Percentiles rank a stretch among this genome's conserved stretches.
These are phyloP conservation scores for Harringtonia aguacate DNA, from an alignment of 2,329 filamentous ascomycete species.

Conservation along the genomic window DNA sequence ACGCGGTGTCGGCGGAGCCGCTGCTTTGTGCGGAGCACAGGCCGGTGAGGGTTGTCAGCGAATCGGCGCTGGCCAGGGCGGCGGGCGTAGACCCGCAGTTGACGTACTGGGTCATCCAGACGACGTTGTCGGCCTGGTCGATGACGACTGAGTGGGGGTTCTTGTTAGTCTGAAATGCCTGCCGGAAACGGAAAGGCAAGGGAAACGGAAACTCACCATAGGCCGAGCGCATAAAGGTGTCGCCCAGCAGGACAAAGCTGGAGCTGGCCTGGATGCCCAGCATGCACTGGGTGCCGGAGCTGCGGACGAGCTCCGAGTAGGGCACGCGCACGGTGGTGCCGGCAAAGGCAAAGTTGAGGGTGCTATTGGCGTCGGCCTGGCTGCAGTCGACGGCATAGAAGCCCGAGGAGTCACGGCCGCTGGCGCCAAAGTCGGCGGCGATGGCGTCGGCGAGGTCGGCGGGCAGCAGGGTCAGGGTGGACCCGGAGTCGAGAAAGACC, in stretches of 20 bases:
- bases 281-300: constrained; percentile 28
- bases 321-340: constrained; percentile 37
- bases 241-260: constrained; percentile 43
- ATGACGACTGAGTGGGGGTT: constrained; percentile 33
- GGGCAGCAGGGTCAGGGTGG: constrained; percentile 58
- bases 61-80: constrained; percentile 15
- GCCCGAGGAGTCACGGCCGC: constrained; percentile 24
- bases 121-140: constrained; percentile 35
- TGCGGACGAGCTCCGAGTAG: constrained; percentile 36
- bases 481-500: constrained; percentile 62
- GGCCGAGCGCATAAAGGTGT: constrained; percentile 45
- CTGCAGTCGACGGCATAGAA: constrained; percentile 37
- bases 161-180: too few species aligned
- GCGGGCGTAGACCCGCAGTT: constrained; percentile 38
- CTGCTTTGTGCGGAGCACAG: constrained; percentile 2
- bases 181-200: background rate
- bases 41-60: constrained; percentile 9
- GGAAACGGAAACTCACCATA: constrained; percentile 25
- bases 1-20: background rate
- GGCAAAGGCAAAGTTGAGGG: constrained; percentile 37
- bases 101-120: constrained; percentile 38
- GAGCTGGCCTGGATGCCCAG: constrained; percentile 37
- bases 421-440: constrained; percentile 36
- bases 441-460: constrained; percentile 38
- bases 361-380: constrained; percentile 27